These are phyloP conservation scores for Starmerella vitae DNA, from an alignment of 805 yeast species.

Conservation along the genomic window DNA sequence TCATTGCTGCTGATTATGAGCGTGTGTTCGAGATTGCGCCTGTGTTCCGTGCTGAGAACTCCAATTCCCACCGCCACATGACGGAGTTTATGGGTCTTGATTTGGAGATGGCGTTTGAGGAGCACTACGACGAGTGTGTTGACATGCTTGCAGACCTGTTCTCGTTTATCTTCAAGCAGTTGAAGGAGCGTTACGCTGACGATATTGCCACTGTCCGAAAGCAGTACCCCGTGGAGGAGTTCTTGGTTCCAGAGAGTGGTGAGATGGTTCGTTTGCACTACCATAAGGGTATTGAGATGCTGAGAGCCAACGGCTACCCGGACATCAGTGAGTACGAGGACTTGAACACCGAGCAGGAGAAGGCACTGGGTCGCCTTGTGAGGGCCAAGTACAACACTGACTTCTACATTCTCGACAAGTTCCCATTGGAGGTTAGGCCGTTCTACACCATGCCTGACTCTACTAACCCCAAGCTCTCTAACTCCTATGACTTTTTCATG, in stretches of 20 bases:
- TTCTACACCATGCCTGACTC: slow-evolving; percentile 99
- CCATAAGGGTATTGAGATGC: slow-evolving; percentile 80
- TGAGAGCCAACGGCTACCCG: slow-evolving; percentile 76
- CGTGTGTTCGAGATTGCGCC: slow-evolving; percentile 93
- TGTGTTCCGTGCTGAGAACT: slow-evolving; percentile 97
- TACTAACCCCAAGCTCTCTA: slow-evolving; percentile 79
- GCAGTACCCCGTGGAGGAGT: slow-evolving; percentile 96
- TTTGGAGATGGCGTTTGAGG: slow-evolving; percentile 95
- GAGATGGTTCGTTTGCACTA: slow-evolving; percentile 82
- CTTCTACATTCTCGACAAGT: slow-evolving; percentile 93
- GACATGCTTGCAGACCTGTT: slow-evolving; percentile 57
- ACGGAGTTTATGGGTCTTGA: slow-evolving; percentile 97
- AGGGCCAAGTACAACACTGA: slow-evolving; percentile 93
- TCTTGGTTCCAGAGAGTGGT: slow-evolving; percentile 84
- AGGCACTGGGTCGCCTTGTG: slow-evolving; percentile 77
- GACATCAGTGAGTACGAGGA: slow-evolving; percentile 72
- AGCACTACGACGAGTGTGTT: slow-evolving; percentile 87
- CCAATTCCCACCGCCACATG: slow-evolving; percentile 98
- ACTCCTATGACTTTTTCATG: slow-evolving; percentile 99
- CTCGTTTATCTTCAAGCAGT: slow-evolving; percentile 73
- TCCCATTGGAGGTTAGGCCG: slow-evolving; percentile 94
- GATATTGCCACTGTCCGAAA: slow-evolving; percentile 84
- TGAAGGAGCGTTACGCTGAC: slow-evolving; percentile 61
- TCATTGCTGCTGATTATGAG: slow-evolving; percentile 96
- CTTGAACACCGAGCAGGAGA: slow-evolving; percentile 87